Evolutionary conservation across 2,329 filamentous ascomycete genomes (phyloP).

Genomic region (Helminthosporium solani): DNA sequence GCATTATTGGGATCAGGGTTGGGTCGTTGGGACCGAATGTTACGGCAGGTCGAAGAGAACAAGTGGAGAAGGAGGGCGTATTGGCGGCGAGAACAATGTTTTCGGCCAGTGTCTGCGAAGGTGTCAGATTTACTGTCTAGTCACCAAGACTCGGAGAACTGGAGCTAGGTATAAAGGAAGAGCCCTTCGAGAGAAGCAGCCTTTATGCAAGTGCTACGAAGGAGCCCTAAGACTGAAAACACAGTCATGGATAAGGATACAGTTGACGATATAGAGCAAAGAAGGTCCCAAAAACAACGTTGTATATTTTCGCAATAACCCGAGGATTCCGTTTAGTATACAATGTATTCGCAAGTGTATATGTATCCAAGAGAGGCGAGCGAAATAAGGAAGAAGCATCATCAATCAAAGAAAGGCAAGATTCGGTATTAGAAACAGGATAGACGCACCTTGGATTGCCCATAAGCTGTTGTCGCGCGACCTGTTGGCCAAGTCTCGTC

Average conservation of each 20-base stretch:
- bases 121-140: conserved; percentile 15
- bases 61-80: conserved; percentile 68
- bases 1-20: conserved; percentile 70
- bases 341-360: too few relatives aligned
- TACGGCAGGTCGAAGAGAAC: conserved; percentile 78
- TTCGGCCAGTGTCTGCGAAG: conserved; percentile 72
- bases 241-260: too few relatives aligned
- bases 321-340: too few relatives aligned
- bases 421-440: conserved; percentile 1
- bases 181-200: not conserved
- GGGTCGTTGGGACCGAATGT: conserved; percentile 91
- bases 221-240: too few relatives aligned
- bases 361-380: not conserved
- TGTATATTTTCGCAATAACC: too few relatives aligned
- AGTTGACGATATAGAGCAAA: too few relatives aligned
- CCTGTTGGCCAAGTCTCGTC: conserved; percentile 81
- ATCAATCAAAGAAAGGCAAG: not conserved
- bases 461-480: conserved; percentile 74
- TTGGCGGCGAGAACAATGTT: conserved; percentile 76
- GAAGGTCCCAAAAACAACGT: too few relatives aligned
- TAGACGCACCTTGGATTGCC: conserved; percentile 74
- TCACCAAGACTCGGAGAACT: not conserved
- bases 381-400: not conserved
- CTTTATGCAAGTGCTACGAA: too few relatives aligned
- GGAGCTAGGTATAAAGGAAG: not conserved